Evolutionary conservation across 768 basidiomycete species (phyloP).

Genomic region (Calocera viscosa): DNA sequence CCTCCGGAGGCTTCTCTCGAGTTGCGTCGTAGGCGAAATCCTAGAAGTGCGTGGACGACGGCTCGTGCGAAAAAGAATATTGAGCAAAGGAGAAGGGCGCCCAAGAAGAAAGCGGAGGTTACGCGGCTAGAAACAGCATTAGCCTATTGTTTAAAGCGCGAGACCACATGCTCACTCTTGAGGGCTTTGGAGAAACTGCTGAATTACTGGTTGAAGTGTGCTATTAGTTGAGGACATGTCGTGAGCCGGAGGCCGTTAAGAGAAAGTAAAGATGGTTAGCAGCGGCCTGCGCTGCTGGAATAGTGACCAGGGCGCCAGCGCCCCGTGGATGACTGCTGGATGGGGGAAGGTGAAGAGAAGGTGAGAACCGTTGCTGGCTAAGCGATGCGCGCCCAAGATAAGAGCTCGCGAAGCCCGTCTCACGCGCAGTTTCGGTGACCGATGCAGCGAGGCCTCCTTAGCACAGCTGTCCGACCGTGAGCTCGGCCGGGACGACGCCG

Average conservation of each 20-base stretch:
- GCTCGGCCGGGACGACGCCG: too few species aligned
- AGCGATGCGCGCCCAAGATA: neutral
- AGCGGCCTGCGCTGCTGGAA: slow-evolving; percentile 8
- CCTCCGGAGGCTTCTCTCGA: neutral
- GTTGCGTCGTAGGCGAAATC: neutral
- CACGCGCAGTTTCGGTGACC: neutral
- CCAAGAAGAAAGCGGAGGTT: neutral
- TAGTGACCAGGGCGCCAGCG: neutral
- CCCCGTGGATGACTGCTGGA: slow-evolving; percentile 12
- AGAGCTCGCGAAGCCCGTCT: neutral
- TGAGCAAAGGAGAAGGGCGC: neutral
- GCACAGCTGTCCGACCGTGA: neutral
- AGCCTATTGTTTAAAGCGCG: neutral
- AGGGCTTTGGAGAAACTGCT: neutral
- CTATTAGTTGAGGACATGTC: neutral
- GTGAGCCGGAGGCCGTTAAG: neutral
- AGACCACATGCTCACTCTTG: neutral
- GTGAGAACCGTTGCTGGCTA: neutral
- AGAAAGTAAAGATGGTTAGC: neutral
- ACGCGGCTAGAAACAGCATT: neutral
- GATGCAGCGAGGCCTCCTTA: neutral
- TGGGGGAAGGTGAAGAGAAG: slow-evolving; percentile 8
- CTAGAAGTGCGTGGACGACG: neutral
- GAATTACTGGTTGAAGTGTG: neutral
- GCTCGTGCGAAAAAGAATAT: neutral